A percentile compares a stretch with the other conserved stretches of the same genome.
Evolutionary conservation across 371 early-diverging fungal species (phyloP).

Genomic region (Mucor velutinosus): DNA sequence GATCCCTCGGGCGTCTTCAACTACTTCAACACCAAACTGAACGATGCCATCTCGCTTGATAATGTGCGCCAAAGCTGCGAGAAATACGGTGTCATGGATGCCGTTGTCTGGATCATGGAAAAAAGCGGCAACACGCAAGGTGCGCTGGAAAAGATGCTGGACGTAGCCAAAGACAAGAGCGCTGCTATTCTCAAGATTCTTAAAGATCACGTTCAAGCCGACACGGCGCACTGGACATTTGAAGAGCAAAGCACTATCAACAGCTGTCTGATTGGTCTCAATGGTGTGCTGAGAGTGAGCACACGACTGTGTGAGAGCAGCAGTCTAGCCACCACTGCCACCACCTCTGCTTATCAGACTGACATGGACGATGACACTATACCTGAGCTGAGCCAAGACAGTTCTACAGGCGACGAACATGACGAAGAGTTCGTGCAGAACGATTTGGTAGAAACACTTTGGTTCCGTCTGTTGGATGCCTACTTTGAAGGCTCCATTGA

Average conservation of each 20-base stretch:
- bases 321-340: conserved; percentile 31
- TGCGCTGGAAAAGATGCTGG: conserved; percentile 67
- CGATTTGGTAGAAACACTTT: conserved; percentile 62
- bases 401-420: conserved; percentile 7
- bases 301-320: conserved; percentile 61
- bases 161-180: conserved; percentile 61
- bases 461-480: conserved; percentile 70
- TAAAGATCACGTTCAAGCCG: conserved; percentile 26
- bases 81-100: conserved; percentile 63
- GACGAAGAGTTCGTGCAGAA: conserved; percentile 14
- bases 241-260: conserved; percentile 57
- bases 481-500: conserved; percentile 60
- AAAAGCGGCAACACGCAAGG: conserved; percentile 68
- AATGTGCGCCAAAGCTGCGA: conserved; percentile 61
- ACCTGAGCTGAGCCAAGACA: conserved; percentile 22
- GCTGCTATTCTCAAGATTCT: conserved; percentile 42
- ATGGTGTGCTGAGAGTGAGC: conserved; percentile 64
- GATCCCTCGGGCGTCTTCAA: conserved; percentile 71
- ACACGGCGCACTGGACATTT: conserved; percentile 47
- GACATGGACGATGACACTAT: conserved; percentile 11
- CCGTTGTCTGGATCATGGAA: conserved; percentile 82
- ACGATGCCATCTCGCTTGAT: conserved; percentile 60
- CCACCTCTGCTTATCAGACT: background rate
- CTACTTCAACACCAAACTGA: conserved; percentile 61
- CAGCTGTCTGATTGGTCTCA: conserved; percentile 58